Evolutionary conservation across 495 filamentous ascomycete genomes (phyloP), one percentile per base, ranked within the genome.

Genomic region (Trichoderma orchidacearum): DNA sequence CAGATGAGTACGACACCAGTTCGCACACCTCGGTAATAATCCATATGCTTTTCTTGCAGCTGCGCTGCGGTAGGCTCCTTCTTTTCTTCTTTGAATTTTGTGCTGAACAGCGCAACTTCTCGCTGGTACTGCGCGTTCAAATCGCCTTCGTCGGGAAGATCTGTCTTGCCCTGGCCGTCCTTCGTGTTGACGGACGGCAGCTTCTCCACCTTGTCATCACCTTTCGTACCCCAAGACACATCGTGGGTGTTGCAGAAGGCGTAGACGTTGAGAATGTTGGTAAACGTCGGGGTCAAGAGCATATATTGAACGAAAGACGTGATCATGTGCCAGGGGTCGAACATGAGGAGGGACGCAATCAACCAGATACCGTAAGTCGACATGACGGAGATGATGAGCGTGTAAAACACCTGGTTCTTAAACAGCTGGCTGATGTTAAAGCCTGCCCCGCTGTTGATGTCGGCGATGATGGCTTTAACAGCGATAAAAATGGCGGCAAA

Each of bases 301-400:
- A 99, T 83, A 68, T 99, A 99, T 81, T 99, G 94, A 51, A 96
- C 73, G 70, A 96, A 90, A 31, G 81, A 88, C 28, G 93, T 98
- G 72, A 96, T 80, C 88, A 99, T 95, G 70, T 99, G 94, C 91
- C 91, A 99, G 1, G 94, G 94, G 67, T 99, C 94, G 70, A 99
- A 84, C 82, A 97, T 97, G 61, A 97, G 77, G 59, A 99, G 80
- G 12, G 90, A 95, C 3, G 88, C 85, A 35, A 97, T 67, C 53
- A 99, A 83, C 83, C 90, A 99, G 65, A 99, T 85, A 61, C 93
- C 74, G 70, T 95, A 99, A 29, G 94, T 99, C 2, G 91, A 93
- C 30, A 84, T 76, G 60, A 96, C 79, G 1, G 90, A 95, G 15
- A 99, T 80, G 61, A 99, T 89, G 48, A 99, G 80, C 23, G 89